phyloP scores from a whole-genome alignment of 2,329 filamentous ascomycete genomes.

The Alternaria gansuensis region DNA sequence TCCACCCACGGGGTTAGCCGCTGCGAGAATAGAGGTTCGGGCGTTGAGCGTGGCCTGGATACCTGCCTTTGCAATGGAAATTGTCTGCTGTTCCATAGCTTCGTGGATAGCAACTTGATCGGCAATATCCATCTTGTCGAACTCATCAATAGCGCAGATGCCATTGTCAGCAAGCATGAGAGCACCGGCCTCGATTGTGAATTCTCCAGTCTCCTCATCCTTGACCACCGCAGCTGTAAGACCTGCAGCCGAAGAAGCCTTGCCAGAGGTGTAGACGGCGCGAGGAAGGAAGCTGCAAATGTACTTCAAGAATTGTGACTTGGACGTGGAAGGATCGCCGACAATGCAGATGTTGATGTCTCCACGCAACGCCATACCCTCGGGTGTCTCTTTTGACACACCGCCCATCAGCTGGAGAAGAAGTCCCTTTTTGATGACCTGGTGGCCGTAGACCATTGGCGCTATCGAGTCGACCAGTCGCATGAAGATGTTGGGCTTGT shows the following conservation, averaged over 20 bases:
- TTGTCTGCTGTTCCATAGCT: slow-evolving; percentile 99
- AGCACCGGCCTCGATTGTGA: slow-evolving; percentile 97
- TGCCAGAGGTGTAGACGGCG: slow-evolving; percentile 96
- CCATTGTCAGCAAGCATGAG: slow-evolving; percentile 97
- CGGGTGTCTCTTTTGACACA: slow-evolving; percentile 87
- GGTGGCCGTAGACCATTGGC: slow-evolving; percentile 96
- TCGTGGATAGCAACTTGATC: slow-evolving; percentile 99
- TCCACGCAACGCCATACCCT: slow-evolving; percentile 94
- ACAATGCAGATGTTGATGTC: slow-evolving; percentile 99
- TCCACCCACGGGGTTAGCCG: slow-evolving; percentile 93
- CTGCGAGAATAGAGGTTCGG: slow-evolving; percentile 91
- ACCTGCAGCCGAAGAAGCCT: slow-evolving; percentile 96
- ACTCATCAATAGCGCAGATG: slow-evolving; percentile 98
- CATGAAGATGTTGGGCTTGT: slow-evolving; percentile 93
- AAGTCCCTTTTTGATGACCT: slow-evolving; percentile 96
- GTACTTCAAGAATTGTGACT: slow-evolving; percentile 98
- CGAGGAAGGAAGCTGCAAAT: slow-evolving; percentile 96
- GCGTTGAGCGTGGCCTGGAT: slow-evolving; percentile 98
- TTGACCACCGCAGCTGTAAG: slow-evolving; percentile 96
- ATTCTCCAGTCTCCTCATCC: slow-evolving; percentile 97
- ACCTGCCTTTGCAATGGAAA: slow-evolving; percentile 97
- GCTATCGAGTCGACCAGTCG: slow-evolving; percentile 92
- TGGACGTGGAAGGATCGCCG: slow-evolving; percentile 94
- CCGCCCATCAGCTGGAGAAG: slow-evolving; percentile 95
- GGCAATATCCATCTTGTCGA: slow-evolving; percentile 98